Base-by-base conservation (phyloP, 2,329 filamentous ascomycete species). In the Setomelanomma holmii region DNA sequence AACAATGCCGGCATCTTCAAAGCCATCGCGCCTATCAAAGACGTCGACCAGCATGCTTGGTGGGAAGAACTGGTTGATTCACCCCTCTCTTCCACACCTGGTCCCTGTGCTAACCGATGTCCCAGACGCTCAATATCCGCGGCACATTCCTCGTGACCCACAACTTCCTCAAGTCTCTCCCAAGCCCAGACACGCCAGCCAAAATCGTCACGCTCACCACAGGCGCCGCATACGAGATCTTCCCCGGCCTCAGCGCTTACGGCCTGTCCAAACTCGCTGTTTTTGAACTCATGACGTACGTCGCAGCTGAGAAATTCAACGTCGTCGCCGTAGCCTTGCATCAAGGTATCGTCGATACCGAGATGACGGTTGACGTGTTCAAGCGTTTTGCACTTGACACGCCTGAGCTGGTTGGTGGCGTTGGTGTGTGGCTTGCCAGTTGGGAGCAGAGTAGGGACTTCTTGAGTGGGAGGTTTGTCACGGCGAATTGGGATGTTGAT, bases 61-160 rank as follows among this genome's bases (percentile, higher is more conserved):
- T 68, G 64, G 64, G 38, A 55, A 3, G 56, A 67, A 6, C 51
- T 68, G 48, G 65, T 63, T 49, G 30, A 6, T 23, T 16, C 21
- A 27, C 1, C 12, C 2, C 21, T 14, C 21, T 16, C 5, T 12
- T 17, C 2, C 24, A 14, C 14, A 16, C 22, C 4, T 30, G 11
- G 21, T n/a, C n/a, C n/a, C n/a, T n/a, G n/a, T n/a, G 38, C 44
- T 56, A 7, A 56, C 39, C 11, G 10, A 3, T 11, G 6, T 20
- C 16, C 3, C 21, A 76, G 74, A 69, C 72, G 42, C 53, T 68
- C 19, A 76, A 76, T 44, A 58, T 69, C 33, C 63, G 64, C 36
- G 75, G 72, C 33, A 71, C 66, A 1, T 73, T 71, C 49, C 60
- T 73, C 22, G 49, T 67, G 16, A 73, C 67, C 4, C 67, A 71